Percentiles rank a stretch among this genome's conserved stretches.
These are phyloP conservation scores for Trametes cinnabarina DNA, from an alignment of 768 basidiomycete species.

Conservation along the genomic window DNA sequence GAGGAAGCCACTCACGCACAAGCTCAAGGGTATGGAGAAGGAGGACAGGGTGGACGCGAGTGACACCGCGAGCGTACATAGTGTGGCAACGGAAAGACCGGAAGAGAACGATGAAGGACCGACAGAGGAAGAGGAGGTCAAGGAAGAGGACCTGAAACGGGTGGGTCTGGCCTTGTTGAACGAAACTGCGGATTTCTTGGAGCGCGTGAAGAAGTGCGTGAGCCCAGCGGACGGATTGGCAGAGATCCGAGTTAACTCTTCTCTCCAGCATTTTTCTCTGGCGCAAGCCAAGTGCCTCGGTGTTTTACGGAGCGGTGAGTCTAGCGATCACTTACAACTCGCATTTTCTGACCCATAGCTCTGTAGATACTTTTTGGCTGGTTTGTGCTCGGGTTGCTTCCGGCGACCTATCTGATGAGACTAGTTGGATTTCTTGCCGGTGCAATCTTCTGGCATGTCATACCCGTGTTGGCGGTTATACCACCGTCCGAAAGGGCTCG, in stretches of 20 bases:
- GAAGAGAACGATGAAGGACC: not conserved
- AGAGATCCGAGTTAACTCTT: not conserved
- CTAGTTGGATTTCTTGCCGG: constrained; percentile 45
- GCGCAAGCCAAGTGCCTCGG: constrained; percentile 53
- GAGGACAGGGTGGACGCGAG: constrained; percentile 11
- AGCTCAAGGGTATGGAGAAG: constrained; percentile 17
- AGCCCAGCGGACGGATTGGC: not conserved
- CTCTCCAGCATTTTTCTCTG: constrained; percentile 60
- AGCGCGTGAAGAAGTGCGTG: constrained; percentile 60
- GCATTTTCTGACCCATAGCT: constrained; percentile 9
- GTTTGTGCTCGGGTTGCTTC: constrained; percentile 44
- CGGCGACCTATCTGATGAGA: constrained; percentile 51
- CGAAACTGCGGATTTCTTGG: constrained; percentile 58
- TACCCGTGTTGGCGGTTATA: constrained; percentile 54
- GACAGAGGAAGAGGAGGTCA: constrained; percentile 25
- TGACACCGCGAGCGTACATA: constrained; percentile 1
- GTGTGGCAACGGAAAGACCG: constrained; percentile 1
- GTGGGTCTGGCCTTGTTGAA: constrained; percentile 40
- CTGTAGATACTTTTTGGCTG: constrained; percentile 39
- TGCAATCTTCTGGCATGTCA: constrained; percentile 60
- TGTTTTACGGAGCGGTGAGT: constrained; percentile 44
- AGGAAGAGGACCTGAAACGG: constrained; percentile 42
- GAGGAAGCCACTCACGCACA: constrained; percentile 22
- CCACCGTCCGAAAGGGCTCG: constrained; percentile 45
- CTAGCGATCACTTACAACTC: not conserved